A percentile compares a stretch with the other conserved stretches of the same genome.
phyloP scores from a whole-genome alignment of 208 protist genomes.

The Leishmania arabica region DNA sequence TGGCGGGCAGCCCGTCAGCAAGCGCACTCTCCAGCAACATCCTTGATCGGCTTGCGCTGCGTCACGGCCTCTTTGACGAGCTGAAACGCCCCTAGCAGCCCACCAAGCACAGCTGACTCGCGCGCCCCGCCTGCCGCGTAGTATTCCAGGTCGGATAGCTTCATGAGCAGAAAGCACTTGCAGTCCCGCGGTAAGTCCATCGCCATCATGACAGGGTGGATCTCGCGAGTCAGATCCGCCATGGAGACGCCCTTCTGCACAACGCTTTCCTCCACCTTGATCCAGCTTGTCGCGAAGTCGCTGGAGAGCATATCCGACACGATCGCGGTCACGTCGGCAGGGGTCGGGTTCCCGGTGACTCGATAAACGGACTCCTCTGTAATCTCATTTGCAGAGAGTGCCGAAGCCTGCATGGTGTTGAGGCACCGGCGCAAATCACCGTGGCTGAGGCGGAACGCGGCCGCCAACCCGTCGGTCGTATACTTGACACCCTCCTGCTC shows the following conservation, averaged over 20 bases:
- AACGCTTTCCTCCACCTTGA: conserved; percentile 49
- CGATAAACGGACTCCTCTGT: conserved; percentile 82
- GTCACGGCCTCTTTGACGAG: conserved; percentile 85
- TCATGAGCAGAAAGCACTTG: conserved; percentile 82
- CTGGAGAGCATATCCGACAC: conserved; percentile 72
- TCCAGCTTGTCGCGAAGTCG: conserved; percentile 68
- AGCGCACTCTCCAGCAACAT: conserved; percentile 30
- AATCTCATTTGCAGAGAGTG: conserved; percentile 70
- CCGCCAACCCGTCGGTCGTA: conserved; percentile 85
- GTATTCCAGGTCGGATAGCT: conserved; percentile 83
- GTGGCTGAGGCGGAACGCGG: conserved; percentile 92
- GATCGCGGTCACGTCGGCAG: conserved; percentile 67
- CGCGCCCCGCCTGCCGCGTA: conserved; percentile 72
- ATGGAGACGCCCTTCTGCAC: conserved; percentile 70
- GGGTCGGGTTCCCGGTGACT: conserved; percentile 86
- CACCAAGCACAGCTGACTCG: conserved; percentile 60
- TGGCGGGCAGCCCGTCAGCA: neutral
- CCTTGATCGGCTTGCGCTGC: conserved; percentile 67
- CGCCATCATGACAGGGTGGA: conserved; percentile 80
- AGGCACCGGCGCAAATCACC: conserved; percentile 98
- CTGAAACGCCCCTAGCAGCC: conserved; percentile 82
- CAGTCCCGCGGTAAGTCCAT: conserved; percentile 87
- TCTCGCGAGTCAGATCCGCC: conserved; percentile 71
- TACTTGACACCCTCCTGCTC: conserved; percentile 82
- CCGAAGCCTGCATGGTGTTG: conserved; percentile 96